Base-by-base conservation (phyloP, 2,329 filamentous ascomycete species). In the Claviceps sp. region DNA sequence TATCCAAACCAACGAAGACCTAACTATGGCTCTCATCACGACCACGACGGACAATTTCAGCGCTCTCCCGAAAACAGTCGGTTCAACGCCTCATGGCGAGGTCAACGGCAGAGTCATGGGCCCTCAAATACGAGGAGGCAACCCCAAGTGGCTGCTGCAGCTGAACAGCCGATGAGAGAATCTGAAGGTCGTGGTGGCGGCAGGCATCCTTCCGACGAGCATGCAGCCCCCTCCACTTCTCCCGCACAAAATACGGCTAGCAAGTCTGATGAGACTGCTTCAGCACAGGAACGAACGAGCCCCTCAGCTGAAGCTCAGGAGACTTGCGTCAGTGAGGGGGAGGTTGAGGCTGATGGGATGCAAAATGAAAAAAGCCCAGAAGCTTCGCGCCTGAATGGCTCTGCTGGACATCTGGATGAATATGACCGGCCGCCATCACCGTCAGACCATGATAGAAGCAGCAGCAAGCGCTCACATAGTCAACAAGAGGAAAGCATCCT, bases 11-110 rank as follows among this genome's bases (percentile, higher is more conserved):
- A 50, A 22, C 41, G 48, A 5, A 40, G 22, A 26, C 5, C 22
- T 5, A 50, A 50, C 40, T 30, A 38, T 52, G 39, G 42, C 22
- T 44, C 46, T 43, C 43, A 49, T 14, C 42, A 43, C 6, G 34
- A 50, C 22, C 2, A 19, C 7, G 40, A 50, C n/a, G 8, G 22
- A 5, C 49, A 46, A 6, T 16, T 22, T 14, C 49, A 39, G 14
- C 30, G 17, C 30, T 48, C 50, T 40, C 39, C 47, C 3, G 53
- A 52, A 8, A 49, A 50, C 26, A 47, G 45, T 40, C 50, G 53
- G 16, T 26, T 39, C 10, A 50, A 43, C 47, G 48, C 40, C 5
- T 43, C 47, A 16, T 48, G 50, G 10, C 49, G 49, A 14, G 44
- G 22, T 24, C 50, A 52, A 34, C 47, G 40, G 34, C 50, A 54